Conservation (phyloP, 768 basidiomycete genomes). For the Kondoa malvinella region DNA sequence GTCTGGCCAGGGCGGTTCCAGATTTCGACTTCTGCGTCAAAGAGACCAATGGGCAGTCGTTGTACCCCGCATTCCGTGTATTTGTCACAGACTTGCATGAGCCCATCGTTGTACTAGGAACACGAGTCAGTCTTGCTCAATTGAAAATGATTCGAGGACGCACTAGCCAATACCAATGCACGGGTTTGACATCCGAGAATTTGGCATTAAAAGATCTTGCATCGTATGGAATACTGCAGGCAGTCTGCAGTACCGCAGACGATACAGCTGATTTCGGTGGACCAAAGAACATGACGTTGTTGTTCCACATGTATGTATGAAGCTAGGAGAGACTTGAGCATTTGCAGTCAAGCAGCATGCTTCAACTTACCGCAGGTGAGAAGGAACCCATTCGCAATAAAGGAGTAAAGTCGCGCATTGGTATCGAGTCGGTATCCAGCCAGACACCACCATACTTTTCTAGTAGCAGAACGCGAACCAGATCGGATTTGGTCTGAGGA, state of each 20-base stretch:
- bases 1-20: too few relatives aligned
- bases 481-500: conserved; percentile 4
- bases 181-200: neutral
- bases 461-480: conserved; percentile 5
- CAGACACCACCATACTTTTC: conserved; percentile 13
- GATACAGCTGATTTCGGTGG: neutral
- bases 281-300: neutral
- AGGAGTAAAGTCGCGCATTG: conserved; percentile 11
- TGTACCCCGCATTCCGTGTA: neutral
- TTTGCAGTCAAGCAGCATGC: neutral
- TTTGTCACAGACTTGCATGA: neutral
- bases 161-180: neutral
- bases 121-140: neutral
- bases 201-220: neutral
- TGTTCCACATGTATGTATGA: neutral
- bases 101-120: neutral
- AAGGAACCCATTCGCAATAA: conserved; percentile 6
- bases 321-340: neutral
- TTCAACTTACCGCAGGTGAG: neutral
- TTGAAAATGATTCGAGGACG: neutral
- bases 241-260: neutral
- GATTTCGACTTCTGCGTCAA: too few relatives aligned
- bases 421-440: conserved; percentile 10
- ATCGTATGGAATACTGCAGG: neutral
- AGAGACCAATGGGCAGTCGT: neutral